phyloP scores from a whole-genome alignment of 331 rosid species.

The Quercus lobata region DNA sequence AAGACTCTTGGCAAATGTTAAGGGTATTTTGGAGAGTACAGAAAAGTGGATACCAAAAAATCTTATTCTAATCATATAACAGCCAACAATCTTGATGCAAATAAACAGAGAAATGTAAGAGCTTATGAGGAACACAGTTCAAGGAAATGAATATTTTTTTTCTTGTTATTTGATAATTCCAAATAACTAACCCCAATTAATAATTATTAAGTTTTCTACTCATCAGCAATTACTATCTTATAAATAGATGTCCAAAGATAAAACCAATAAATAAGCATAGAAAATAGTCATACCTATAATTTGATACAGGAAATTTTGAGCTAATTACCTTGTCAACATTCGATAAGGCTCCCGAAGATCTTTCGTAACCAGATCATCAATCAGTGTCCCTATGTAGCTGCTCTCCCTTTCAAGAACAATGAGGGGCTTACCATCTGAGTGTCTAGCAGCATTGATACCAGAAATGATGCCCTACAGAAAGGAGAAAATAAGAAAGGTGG shows the following conservation, averaged over 20 bases:
- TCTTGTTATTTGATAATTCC: background rate
- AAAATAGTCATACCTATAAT: background rate
- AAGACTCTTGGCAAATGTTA: no score
- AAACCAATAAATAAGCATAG: background rate
- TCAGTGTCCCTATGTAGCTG: slow-evolving; percentile 85
- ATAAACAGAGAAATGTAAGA: background rate
- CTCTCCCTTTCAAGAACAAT: slow-evolving; percentile 96
- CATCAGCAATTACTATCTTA: background rate
- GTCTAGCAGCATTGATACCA: slow-evolving; percentile 94
- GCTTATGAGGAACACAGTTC: background rate
- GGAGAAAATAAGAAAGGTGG: slow-evolving; percentile 10
- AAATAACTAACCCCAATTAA: background rate
- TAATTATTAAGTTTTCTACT: background rate
- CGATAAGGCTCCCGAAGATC: slow-evolving; percentile 99
- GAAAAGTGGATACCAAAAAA: no score
- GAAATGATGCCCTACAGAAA: slow-evolving; percentile 73
- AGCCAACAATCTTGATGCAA: background rate
- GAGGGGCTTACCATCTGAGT: slow-evolving; percentile 75
- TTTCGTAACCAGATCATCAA: slow-evolving; percentile 94
- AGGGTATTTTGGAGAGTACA: no score
- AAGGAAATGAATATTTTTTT: background rate
- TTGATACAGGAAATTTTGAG: slow-evolving; percentile 3
- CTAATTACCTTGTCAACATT: slow-evolving; percentile 80
- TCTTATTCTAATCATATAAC: no score
- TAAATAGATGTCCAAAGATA: background rate